phyloP scores from a whole-genome alignment of 2,329 filamentous ascomycete species.

The Monosporascus ibericus region DNA sequence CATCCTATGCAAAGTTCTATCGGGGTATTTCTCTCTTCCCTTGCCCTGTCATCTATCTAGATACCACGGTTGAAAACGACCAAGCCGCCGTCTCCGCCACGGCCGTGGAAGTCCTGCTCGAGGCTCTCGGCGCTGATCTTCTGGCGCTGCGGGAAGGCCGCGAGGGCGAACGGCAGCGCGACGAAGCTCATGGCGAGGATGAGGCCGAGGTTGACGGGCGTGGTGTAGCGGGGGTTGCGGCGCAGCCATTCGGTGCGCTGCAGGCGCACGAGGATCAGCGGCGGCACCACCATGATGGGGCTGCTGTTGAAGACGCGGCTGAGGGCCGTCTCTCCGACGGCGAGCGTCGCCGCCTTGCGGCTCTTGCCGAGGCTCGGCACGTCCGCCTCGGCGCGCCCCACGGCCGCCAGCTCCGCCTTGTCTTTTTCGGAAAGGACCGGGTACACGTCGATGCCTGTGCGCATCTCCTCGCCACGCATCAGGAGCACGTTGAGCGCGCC shows the following conservation, averaged over 20 bases:
- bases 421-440: slow-evolving; percentile 69
- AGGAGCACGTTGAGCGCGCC: slow-evolving; percentile 93
- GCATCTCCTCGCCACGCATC: slow-evolving; percentile 95
- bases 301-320: slow-evolving; percentile 90
- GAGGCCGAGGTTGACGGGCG: slow-evolving; percentile 79
- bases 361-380: slow-evolving; percentile 75
- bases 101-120: slow-evolving; percentile 80
- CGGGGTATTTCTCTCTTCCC: background rate
- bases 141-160: slow-evolving; percentile 88
- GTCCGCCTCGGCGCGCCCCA: slow-evolving; percentile 59
- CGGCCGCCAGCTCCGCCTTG: slow-evolving; percentile 48
- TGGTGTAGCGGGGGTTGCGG: slow-evolving; percentile 66
- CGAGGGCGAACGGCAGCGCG: slow-evolving; percentile 82
- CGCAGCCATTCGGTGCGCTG: slow-evolving; percentile 81
- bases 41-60: slow-evolving; percentile 33
- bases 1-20: no score
- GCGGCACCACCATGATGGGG: slow-evolving; percentile 94
- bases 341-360: slow-evolving; percentile 78
- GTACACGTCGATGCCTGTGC: slow-evolving; percentile 86
- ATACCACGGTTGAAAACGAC: slow-evolving; percentile 98
- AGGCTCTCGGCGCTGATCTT: slow-evolving; percentile 67
- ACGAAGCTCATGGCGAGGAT: slow-evolving; percentile 84
- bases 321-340: slow-evolving; percentile 87
- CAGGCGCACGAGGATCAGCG: slow-evolving; percentile 75
- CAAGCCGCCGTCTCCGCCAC: slow-evolving; percentile 70